A percentile compares a stretch with the other conserved stretches of the same genome.
These are phyloP conservation scores for Phtheirospermum japonicum DNA, from an alignment of 257 asterid species.

Conservation along the genomic window DNA sequence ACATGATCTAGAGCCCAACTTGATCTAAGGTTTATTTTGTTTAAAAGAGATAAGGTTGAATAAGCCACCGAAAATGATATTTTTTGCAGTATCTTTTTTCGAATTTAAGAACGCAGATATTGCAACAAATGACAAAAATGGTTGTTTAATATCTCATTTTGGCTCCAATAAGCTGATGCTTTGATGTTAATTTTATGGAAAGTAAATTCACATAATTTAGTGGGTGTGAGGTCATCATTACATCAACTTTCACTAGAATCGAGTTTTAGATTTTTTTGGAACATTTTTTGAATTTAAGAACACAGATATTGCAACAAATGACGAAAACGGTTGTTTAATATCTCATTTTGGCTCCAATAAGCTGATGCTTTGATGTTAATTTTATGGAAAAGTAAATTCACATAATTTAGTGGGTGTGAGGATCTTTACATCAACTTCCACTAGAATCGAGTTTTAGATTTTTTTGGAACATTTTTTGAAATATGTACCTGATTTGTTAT, in stretches of 20 bases:
- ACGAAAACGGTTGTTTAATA: no score
- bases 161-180: not conserved
- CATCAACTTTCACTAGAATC: slow-evolving; percentile 3
- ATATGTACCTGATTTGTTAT: not conserved
- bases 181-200: not conserved
- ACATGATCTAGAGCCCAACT: not conserved
- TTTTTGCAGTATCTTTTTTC: not conserved
- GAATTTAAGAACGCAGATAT: slow-evolving; percentile 15
- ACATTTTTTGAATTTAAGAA: not conserved
- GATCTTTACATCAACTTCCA: not conserved
- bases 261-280: not conserved
- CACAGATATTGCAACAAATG: slow-evolving; percentile 18
- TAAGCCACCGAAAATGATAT: not conserved
- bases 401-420: not conserved
- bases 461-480: not conserved
- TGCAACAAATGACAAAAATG: slow-evolving; percentile 18
- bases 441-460: not conserved
- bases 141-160: not conserved
- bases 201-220: not conserved
- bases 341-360: not conserved
- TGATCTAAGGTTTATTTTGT: slow-evolving; percentile 13
- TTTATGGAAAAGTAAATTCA: not conserved
- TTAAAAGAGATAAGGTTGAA: not conserved
- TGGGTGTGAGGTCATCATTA: not conserved
- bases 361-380: not conserved